These are phyloP conservation scores for Naegleria lovaniensis DNA, from an alignment of 208 protist genomes.

Conservation along the genomic window DNA sequence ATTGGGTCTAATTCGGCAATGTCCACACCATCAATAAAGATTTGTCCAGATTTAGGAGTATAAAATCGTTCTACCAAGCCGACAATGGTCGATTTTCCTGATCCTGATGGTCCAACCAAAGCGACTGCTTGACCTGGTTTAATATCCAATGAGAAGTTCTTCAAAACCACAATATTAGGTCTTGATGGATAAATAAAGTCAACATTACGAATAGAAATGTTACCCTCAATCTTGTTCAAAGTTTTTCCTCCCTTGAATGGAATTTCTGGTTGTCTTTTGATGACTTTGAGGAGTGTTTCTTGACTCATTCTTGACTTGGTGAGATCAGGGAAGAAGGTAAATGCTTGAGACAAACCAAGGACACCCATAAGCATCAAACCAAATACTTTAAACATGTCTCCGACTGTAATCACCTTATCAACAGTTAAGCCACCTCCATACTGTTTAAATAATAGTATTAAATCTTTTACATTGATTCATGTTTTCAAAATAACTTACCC, in stretches of 20 bases:
- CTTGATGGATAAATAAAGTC: conserved; percentile 17
- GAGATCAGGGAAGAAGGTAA: neutral
- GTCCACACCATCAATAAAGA: conserved; percentile 59
- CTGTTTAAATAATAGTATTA: no score
- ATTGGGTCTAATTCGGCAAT: conserved; percentile 52
- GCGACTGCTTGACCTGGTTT: conserved; percentile 33
- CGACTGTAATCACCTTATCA: neutral
- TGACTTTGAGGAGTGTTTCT: neutral
- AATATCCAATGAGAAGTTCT: conserved; percentile 17
- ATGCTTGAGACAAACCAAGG: neutral
- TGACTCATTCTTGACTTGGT: neutral
- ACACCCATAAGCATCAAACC: neutral
- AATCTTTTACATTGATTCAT: neutral
- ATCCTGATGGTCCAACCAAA: conserved; percentile 84
- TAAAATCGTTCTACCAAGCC: neutral
- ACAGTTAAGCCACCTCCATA: neutral
- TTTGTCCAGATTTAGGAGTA: conserved; percentile 22
- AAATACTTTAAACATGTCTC: conserved; percentile 3
- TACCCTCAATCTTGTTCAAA: neutral
- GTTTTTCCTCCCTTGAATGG: neutral
- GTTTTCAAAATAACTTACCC: neutral
- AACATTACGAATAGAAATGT: conserved; percentile 43
- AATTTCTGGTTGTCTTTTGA: neutral
- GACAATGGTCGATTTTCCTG: conserved; percentile 63
- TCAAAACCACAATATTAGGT: neutral